Percentiles rank a stretch among this genome's conserved stretches.
Conservation (phyloP, 192 early-diverging fungal species). For the Coemansia sp. region DNA sequence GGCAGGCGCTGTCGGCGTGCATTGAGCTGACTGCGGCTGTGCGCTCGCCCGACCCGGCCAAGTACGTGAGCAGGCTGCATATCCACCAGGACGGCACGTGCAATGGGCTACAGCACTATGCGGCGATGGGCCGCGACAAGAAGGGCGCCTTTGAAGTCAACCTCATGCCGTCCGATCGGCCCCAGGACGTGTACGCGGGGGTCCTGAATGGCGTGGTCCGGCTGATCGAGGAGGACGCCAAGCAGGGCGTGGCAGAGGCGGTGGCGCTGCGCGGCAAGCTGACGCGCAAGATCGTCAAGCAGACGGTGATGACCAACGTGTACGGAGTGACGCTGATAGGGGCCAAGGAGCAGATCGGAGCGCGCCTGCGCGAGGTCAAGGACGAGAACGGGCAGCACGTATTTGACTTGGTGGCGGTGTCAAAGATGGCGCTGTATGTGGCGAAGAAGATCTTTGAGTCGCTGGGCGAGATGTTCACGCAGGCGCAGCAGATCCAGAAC, state of each 20-base stretch:
- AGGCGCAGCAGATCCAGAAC: conserved; percentile 86
- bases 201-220: conserved; percentile 76
- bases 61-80: conserved; percentile 72
- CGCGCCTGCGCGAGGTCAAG: conserved; percentile 75
- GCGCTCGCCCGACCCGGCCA: conserved; percentile 66
- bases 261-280: conserved; percentile 66
- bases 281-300: conserved; percentile 94
- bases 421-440: conserved; percentile 64
- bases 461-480: conserved; percentile 85
- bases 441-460: conserved; percentile 80
- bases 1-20: conserved; percentile 92
- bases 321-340: conserved; percentile 98
- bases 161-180: conserved; percentile 74
- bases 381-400: conserved; percentile 69
- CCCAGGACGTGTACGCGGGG: conserved; percentile 90
- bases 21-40: conserved; percentile 77
- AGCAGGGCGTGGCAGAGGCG: conserved; percentile 61
- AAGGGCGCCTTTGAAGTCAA: conserved; percentile 89
- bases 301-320: conserved; percentile 99
- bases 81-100: conserved; percentile 98
- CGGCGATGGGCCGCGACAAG: conserved; percentile 89
- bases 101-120: conserved; percentile 98
- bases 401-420: conserved; percentile 25
- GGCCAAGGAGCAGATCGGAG: conserved; percentile 81
- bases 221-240: conserved; percentile 67